phyloP scores from a whole-genome alignment of 2,329 filamentous ascomycete species.

The Fusarium setosum region DNA sequence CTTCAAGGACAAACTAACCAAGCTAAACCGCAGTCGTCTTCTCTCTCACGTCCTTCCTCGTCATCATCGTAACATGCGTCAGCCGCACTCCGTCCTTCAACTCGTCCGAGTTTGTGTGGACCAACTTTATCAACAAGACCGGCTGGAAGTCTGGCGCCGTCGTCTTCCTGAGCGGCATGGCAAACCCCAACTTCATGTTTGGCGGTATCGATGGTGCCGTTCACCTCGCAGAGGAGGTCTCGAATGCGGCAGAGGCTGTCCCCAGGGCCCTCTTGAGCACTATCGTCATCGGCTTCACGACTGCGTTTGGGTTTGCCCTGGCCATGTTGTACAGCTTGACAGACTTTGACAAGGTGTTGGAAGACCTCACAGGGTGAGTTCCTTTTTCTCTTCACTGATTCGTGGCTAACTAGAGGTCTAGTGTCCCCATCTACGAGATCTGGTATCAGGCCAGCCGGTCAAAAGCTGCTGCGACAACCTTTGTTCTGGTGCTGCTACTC shows the following conservation, averaged over 20 bases:
- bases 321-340: constrained; percentile 41
- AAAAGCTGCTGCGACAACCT: background rate
- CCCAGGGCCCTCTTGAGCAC: constrained; percentile 20
- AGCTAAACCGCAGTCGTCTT: too few relatives aligned
- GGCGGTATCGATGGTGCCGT: constrained; percentile 50
- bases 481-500: background rate
- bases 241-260: background rate
- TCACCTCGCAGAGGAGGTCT: constrained; percentile 51
- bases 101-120: constrained; percentile 42
- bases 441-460: too few relatives aligned
- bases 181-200: constrained; percentile 51
- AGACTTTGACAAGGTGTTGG: background rate
- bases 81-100: too few relatives aligned
- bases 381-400: background rate
- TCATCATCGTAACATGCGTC: too few relatives aligned
- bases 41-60: too few relatives aligned
- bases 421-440: background rate
- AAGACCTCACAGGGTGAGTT: too few relatives aligned
- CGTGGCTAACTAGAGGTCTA: too few relatives aligned
- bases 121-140: constrained; percentile 42
- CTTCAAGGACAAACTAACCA: too few relatives aligned
- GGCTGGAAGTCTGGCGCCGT: constrained; percentile 43
- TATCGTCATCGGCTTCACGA: constrained; percentile 48
- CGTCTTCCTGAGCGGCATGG: constrained; percentile 52
- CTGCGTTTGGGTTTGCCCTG: constrained; percentile 45